Percentiles rank a stretch among this genome's conserved stretches.
phyloP scores from a whole-genome alignment of 2,329 filamentous ascomycete genomes.

The Fusarium sp. region DNA sequence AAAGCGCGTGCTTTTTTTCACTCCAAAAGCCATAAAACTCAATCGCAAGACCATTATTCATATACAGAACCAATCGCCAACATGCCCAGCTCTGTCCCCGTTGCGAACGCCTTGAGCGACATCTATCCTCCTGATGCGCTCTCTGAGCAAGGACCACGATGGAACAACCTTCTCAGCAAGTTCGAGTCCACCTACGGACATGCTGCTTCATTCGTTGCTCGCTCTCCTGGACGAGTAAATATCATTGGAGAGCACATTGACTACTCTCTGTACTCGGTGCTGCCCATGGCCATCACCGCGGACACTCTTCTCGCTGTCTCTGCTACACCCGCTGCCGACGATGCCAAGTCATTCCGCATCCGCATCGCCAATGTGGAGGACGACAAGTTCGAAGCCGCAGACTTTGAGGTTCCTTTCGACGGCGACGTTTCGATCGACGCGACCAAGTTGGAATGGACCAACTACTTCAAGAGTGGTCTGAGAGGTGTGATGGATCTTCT shows the following conservation, averaged over 20 bases:
- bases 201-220: conserved; percentile 81
- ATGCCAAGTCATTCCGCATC: conserved; percentile 70
- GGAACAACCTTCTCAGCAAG: conserved; percentile 75
- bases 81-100: conserved; percentile 74
- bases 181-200: conserved; percentile 79
- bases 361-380: conserved; percentile 83
- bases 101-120: conserved; percentile 78
- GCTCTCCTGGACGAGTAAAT: conserved; percentile 94
- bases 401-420: conserved; percentile 76
- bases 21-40: not conserved
- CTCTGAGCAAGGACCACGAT: conserved; percentile 74
- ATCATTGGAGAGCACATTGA: conserved; percentile 99
- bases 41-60: not conserved
- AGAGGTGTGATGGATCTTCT: conserved; percentile 83
- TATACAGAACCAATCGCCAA: not conserved
- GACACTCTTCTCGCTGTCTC: conserved; percentile 89
- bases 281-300: conserved; percentile 94
- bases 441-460: conserved; percentile 90
- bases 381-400: conserved; percentile 77
- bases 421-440: conserved; percentile 83
- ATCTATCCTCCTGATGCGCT: conserved; percentile 85
- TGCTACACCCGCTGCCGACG: conserved; percentile 61
- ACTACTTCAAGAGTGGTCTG: conserved; percentile 96
- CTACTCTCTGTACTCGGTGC: conserved; percentile 94
- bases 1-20: not conserved